phyloP scores from a whole-genome alignment of 495 filamentous ascomycete species.

The Physcia stellaris region DNA sequence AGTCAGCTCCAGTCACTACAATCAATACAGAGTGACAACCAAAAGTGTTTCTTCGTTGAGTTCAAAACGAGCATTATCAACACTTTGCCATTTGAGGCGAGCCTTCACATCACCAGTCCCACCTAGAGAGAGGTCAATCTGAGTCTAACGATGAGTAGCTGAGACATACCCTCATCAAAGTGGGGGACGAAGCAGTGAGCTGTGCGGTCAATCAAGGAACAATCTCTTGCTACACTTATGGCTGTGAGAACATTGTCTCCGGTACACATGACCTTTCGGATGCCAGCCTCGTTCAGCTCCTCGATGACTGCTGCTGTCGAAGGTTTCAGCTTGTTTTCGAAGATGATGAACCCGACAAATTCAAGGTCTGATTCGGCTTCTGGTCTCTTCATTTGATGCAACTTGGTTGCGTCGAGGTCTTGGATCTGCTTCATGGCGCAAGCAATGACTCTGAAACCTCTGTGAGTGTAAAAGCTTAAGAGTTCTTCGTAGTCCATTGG shows the following conservation, averaged over 20 bases:
- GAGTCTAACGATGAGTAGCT: constrained; percentile 2
- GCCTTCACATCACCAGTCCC: constrained; percentile 52
- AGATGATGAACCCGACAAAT: constrained; percentile 93
- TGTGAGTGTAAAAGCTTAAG: constrained; percentile 78
- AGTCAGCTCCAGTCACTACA: constrained; percentile 16
- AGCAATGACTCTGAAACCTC: constrained; percentile 94
- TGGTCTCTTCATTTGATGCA: constrained; percentile 78
- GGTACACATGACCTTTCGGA: constrained; percentile 92
- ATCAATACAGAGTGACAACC: constrained; percentile 31
- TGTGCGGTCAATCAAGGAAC: constrained; percentile 61
- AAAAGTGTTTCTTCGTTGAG: constrained; percentile 67
- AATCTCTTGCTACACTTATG: constrained; percentile 91
- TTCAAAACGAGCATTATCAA: constrained; percentile 63
- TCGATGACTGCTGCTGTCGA: constrained; percentile 63
- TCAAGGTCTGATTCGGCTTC: constrained; percentile 72
- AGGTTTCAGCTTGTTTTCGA: constrained; percentile 95
- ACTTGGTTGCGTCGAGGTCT: constrained; percentile 82
- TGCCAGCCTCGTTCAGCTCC: constrained; percentile 72
- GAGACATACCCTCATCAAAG: constrained; percentile 54
- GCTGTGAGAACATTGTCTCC: constrained; percentile 98
- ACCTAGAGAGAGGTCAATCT: constrained; percentile 23
- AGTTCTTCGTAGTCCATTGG: constrained; percentile 82
- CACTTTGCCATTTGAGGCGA: constrained; percentile 75
- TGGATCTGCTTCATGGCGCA: constrained; percentile 80
- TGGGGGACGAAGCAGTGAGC: constrained; percentile 88